Evolutionary conservation across 2,329 filamentous ascomycete genomes (phyloP), one percentile per base, ranked within the genome.

Genomic region (Phialemoniopsis sp.): DNA sequence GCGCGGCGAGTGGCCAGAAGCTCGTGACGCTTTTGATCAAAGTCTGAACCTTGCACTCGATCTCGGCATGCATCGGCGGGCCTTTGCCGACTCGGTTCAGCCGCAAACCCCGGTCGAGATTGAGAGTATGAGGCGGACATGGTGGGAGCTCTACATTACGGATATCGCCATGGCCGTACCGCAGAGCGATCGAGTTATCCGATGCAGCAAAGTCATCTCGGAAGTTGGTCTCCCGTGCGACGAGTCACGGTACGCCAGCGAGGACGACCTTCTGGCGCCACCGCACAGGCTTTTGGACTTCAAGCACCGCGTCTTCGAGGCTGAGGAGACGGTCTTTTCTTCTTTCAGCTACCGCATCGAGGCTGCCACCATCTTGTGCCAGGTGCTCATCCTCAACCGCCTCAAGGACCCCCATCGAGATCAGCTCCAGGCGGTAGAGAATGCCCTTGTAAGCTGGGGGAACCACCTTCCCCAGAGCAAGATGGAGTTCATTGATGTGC

Each of bases 321-420:
- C 31, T 13, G 14, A 36, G 16, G 32, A 38, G 18, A 16, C 66
- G 29, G 58, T 63, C 10, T 83, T 79, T 52, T 80, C 78, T 1
- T 82, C 79, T 3, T 80, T 72, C 47, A 68, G 73, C 38, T 82
- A 81, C 51, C 71, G 77, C 3, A 76, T 84, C 40, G 80, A 83
- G 47, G 76, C 80, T 0, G 66, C 78, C n/a, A 69, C 78, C 4
- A 76, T 82, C 32, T 59, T 83, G 3, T 73, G 71, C 15, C 69
- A 75, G 33, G 76, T 82, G 8, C 66, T 82, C 18, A 29, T 52
- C 14, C 18, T 40, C 29, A 18, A 31, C 31, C 16, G 37, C 26
- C 13, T 31, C 8, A 3, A 18, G 28, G 19, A 41, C n/a, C 29
- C 32, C 17, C 16, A 39, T 31, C 28, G 29, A 13, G 36, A 38